Evolutionary conservation across 805 yeast species (phyloP), one percentile per base, ranked within the genome.

Genomic region (Candida saitoana): DNA sequence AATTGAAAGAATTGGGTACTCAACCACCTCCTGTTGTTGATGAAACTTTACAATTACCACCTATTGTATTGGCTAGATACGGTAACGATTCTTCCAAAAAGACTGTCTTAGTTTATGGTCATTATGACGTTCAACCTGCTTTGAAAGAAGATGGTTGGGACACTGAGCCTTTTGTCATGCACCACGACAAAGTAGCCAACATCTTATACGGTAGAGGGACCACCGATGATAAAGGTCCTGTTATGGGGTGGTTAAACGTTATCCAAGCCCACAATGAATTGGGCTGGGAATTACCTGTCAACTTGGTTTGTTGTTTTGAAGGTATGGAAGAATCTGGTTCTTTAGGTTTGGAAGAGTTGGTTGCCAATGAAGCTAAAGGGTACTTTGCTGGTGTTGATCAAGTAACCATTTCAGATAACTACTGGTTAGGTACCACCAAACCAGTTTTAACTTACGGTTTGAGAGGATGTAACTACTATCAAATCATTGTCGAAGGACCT

Each of bases 281-380:
- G 43, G 89, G 87, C 16, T 58, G 87, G 57, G 96, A 90, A 49
- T 74, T 93, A 44, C 99, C 99, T 15, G 97, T 93, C 48, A 93
- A 93, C 69, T 67, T 93, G 54, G 77, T 89, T 38, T 84, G 86
- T 61, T 88, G 96, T 66, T 93, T 93, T 57, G 99, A 93, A 69
- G 98, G 99, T 47, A 93, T 93, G 99, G 99, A 93, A 69, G 99
- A 93, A 69, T 82, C 90, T 49, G 99, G 99, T 18, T 88, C 96
- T 25, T 66, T 87, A 39, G 98, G 98, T 27, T 76, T 93, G 50
- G 99, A 91, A 52, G 80, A 71, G 27, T 77, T 93, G 56, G 84
- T 93, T 56, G 82, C 81, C 39, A 65, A 71, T 33, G 98, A 93
- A 70, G 90, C 95, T 42, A 63, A 75, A 40, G 63, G 66, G 31